Conservation (phyloP, 768 basidiomycete species). For the Mycena vitilis region DNA sequence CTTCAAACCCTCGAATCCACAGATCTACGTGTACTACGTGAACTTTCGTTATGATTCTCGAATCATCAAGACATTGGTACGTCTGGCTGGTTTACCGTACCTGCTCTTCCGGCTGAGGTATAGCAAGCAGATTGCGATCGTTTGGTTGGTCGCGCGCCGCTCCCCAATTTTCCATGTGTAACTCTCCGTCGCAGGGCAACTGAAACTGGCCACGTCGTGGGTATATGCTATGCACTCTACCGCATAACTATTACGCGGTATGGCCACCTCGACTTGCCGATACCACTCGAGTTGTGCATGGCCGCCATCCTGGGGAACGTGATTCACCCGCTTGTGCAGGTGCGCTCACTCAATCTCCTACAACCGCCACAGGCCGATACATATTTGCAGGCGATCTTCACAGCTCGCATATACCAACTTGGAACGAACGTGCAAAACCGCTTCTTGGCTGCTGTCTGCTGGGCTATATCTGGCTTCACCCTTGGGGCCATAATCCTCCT, state of each 20-base stretch:
- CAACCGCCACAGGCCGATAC: background rate
- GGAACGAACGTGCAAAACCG: constrained; percentile 21
- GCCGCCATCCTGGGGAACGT: constrained; percentile 32
- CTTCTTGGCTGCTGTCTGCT: constrained; percentile 19
- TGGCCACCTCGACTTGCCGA: constrained; percentile 29
- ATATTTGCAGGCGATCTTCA: constrained; percentile 26
- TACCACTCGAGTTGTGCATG: constrained; percentile 27
- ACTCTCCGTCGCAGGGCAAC: constrained; percentile 1
- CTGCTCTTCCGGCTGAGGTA: background rate
- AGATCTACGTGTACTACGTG: constrained; percentile 35
- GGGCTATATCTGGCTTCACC: constrained; percentile 30
- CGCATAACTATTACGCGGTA: constrained; percentile 30
- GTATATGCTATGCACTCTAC: constrained; percentile 33
- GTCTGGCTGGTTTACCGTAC: background rate
- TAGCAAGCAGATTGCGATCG: constrained; percentile 25
- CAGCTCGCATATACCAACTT: constrained; percentile 34
- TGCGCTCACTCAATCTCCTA: background rate
- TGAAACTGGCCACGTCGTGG: constrained; percentile 26
- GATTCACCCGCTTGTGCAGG: constrained; percentile 36
- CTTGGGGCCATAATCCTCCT: constrained; percentile 31
- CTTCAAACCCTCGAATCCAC: background rate
- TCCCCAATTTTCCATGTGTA: background rate
- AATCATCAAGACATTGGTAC: constrained; percentile 26
- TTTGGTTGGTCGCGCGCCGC: constrained; percentile 16
- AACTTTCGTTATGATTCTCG: constrained; percentile 33